Evolutionary conservation across 371 early-diverging fungal species (phyloP), one percentile per base, ranked within the genome.

Genomic region (Mucor sp.): DNA sequence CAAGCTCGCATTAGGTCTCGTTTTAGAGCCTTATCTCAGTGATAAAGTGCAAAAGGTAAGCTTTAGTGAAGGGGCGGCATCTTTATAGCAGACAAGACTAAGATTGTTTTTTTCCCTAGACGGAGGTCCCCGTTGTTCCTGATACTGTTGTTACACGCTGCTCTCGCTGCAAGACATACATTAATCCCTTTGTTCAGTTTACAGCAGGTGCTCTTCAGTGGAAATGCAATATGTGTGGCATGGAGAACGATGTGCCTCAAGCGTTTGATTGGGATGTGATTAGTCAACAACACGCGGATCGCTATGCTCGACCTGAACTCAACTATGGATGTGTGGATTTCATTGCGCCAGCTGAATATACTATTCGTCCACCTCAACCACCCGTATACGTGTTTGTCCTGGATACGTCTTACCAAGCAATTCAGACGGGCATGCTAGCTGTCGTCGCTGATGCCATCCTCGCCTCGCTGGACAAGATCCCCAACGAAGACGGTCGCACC

Each of bases 141-240:
- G 93, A 97, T 72, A 80, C 87, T 59, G 86, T 88, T 25, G 96
- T 98, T 85, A 91, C 95, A 50, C 90, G 99, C 55, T 98, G 99
- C 80, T 87, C 97, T 63, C 87, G 96, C 23, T 98, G 99, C 80
- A 85, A 97, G 69, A 92, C 97, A 6, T 98, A 98, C 70, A 94
- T 98, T 74, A 97, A 97, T 72, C 98, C 98, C 9, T 98, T 91
- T 79, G 92, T 97, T 6, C 89, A 89, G 53, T 97, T 95, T 84
- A 90, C 95, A 0, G 97, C 97, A 69, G 95, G 95, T 44, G 96
- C 95, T 21, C 91, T 91, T 44, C 88, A 94, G 44, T 98, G 98
- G 99, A 92, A 92, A 76, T 98, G 99, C 78, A 97, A 97, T 77
- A 85, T 97, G 86, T 98, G 99, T 79, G 91, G 86, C 71, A 76